These are phyloP conservation scores for Chrysopogon serrulatus DNA, from an alignment of 176 grass and related monocot genomes.

Conservation along the genomic window DNA sequence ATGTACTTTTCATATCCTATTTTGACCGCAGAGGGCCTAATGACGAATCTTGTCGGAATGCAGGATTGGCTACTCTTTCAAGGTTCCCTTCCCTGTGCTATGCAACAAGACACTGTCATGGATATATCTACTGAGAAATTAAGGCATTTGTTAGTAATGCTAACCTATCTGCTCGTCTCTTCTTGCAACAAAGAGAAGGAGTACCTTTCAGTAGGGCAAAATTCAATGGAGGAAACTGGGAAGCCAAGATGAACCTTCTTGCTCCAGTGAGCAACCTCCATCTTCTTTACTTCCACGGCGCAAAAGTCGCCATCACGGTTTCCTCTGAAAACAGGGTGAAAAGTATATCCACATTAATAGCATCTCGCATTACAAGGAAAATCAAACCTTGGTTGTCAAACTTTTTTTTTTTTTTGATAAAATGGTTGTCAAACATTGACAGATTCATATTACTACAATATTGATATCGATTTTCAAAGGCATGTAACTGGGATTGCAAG, in stretches of 20 bases:
- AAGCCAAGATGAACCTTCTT: slow-evolving; percentile 71
- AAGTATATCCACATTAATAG: slow-evolving; percentile 9
- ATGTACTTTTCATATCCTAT: background rate
- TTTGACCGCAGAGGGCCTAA: background rate
- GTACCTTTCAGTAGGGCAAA: slow-evolving; percentile 94
- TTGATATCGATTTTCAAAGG: background rate
- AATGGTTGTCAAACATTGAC: background rate
- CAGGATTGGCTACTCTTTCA: background rate
- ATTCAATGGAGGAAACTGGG: slow-evolving; percentile 61
- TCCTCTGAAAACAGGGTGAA: slow-evolving; percentile 46
- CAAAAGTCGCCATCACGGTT: slow-evolving; percentile 72
- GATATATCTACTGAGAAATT: background rate
- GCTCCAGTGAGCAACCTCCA: slow-evolving; percentile 71
- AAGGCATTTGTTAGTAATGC: background rate
- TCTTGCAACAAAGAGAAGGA: background rate
- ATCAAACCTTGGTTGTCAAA: background rate
- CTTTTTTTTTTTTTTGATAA: too few species aligned
- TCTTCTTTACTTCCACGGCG: slow-evolving; percentile 59
- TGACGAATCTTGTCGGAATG: background rate
- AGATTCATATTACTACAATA: background rate
- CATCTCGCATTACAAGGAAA: background rate
- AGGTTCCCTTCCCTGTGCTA: background rate
- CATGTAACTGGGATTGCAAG: background rate
- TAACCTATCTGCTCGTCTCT: background rate
- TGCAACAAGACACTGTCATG: background rate